Evolutionary conservation across 1,139 yeast species (phyloP).

Genomic region (Yamadazyma oceani): DNA sequence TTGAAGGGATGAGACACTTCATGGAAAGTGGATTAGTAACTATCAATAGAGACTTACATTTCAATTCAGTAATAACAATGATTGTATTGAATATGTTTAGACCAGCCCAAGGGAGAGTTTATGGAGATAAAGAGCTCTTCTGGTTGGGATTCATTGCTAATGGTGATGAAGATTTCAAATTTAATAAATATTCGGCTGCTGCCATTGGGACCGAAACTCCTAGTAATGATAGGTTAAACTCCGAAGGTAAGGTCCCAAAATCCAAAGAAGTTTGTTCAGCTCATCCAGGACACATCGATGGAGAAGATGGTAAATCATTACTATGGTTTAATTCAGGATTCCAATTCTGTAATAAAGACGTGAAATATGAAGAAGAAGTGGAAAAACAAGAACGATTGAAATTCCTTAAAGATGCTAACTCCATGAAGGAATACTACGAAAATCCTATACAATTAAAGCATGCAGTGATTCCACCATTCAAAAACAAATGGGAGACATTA

Average conservation of each 20-base stretch:
- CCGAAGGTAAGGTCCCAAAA: slow-evolving; percentile 20
- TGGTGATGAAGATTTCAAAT: slow-evolving; percentile 35
- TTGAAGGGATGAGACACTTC: slow-evolving; percentile 30
- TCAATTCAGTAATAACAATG: slow-evolving; percentile 28
- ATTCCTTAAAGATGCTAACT: slow-evolving; percentile 18
- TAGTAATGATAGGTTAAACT: slow-evolving; percentile 18
- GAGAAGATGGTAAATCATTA: slow-evolving; percentile 29
- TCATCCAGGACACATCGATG: slow-evolving; percentile 45
- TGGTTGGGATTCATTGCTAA: slow-evolving; percentile 34
- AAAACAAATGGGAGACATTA: slow-evolving; percentile 22
- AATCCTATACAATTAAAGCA: slow-evolving; percentile 24
- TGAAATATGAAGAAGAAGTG: slow-evolving; percentile 27
- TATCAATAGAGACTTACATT: slow-evolving; percentile 30
- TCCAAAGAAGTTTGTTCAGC: slow-evolving; percentile 41
- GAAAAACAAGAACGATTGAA: slow-evolving; percentile 20
- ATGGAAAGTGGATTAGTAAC: slow-evolving; percentile 37
- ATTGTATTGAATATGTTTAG: slow-evolving; percentile 28
- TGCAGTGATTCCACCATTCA: slow-evolving; percentile 35
- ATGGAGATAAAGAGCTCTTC: slow-evolving; percentile 38
- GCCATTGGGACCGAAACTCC: slow-evolving; percentile 32
- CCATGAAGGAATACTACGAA: slow-evolving; percentile 23
- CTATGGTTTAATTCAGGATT: slow-evolving; percentile 39
- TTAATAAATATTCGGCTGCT: slow-evolving; percentile 29
- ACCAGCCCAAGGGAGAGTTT: slow-evolving; percentile 25
- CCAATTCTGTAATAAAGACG: slow-evolving; percentile 31